Percentiles rank a stretch among this genome's conserved stretches.
These are phyloP conservation scores for Candida qinlingensis DNA, from an alignment of 805 yeast species.

Conservation along the genomic window DNA sequence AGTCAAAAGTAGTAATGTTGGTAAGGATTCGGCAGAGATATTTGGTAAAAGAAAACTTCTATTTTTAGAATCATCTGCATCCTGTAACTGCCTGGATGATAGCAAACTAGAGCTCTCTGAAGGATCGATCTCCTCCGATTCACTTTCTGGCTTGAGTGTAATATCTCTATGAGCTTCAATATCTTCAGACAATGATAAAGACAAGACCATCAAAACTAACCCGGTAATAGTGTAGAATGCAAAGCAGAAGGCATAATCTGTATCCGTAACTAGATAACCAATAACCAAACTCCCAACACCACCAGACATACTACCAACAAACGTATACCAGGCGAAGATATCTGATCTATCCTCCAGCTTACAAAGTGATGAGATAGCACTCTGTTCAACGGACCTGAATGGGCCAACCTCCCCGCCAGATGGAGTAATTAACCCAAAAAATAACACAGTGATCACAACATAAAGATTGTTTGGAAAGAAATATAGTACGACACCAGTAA, in stretches of 20 bases:
- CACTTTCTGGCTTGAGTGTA: background rate
- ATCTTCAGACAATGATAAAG: constrained; percentile 6
- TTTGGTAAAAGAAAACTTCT: constrained; percentile 11
- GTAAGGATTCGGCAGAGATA: constrained; percentile 16
- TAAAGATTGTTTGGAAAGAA: constrained; percentile 27
- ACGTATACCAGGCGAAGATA: constrained; percentile 52
- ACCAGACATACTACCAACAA: constrained; percentile 41
- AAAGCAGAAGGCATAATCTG: constrained; percentile 11
- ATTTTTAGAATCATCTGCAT: background rate
- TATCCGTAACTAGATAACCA: constrained; percentile 28
- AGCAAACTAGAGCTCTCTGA: constrained; percentile 2
- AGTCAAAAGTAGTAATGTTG: constrained; percentile 30
- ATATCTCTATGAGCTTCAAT: constrained; percentile 15
- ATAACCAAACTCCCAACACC: constrained; percentile 41
- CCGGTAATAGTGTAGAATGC: constrained; percentile 10
- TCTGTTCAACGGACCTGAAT: constrained; percentile 52
- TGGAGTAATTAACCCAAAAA: constrained; percentile 50
- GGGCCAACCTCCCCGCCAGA: constrained; percentile 59
- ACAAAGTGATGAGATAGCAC: constrained; percentile 43
- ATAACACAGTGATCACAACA: constrained; percentile 33
- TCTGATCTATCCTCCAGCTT: constrained; percentile 41
- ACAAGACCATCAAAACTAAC: background rate
- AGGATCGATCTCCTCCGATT: background rate
- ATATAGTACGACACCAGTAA: constrained; percentile 39
- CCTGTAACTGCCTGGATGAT: background rate